Base-by-base conservation (phyloP, 2,329 filamentous ascomycete genomes). In the Phialophora expanda region DNA sequence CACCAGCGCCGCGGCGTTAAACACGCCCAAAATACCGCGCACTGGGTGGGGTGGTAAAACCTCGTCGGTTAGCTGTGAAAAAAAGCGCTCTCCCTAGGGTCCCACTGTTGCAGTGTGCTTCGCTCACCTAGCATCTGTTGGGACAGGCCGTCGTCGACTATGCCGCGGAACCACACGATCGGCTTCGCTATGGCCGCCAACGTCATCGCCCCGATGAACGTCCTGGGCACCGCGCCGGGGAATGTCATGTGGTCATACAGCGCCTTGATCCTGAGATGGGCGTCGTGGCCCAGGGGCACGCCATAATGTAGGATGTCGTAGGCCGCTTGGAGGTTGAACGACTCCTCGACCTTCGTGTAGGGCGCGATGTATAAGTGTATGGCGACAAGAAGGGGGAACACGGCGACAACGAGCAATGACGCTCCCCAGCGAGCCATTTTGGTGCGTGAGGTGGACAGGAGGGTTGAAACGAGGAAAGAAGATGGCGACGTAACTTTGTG, bases 311-410 rank as follows among this genome's bases (percentile, higher is more conserved):
- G 78, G 41, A 99, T 90, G 77, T 99, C 95, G 78, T 98, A 95
- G 2, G 89, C 86, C 5, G 95, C 95, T 78, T 99, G 95, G 65
- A 98, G 87, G 77, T 97, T 97, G 85, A 99, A 98, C 0, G 94
- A 98, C 79, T 99, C 95, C 78, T 99, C 95, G 66, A 99, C 95
- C 78, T 99, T 99, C 64, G 93, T 97, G 81, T 96, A 94, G 0
- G 95, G 95, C 11, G 93, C 87, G 26, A 88, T 76, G 67, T 87
- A 74, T 62, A 96, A 86, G 77, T 97, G 91, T 62, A 90, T 62
- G 65, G 90, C 76, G 72, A 91, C 83, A 38, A 89, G 75, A 2
- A 83, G 76, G 1, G 91, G 90, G 61, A 76, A 72, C 11, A 79
- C 24, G 7, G n/a, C 8, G 4, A 55, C 17, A 32, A 11, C 24